Percentiles rank a stretch among this genome's conserved stretches.
Evolutionary conservation across 768 basidiomycete genomes (phyloP).

Genomic region (Xerocomellus chrysenteron): DNA sequence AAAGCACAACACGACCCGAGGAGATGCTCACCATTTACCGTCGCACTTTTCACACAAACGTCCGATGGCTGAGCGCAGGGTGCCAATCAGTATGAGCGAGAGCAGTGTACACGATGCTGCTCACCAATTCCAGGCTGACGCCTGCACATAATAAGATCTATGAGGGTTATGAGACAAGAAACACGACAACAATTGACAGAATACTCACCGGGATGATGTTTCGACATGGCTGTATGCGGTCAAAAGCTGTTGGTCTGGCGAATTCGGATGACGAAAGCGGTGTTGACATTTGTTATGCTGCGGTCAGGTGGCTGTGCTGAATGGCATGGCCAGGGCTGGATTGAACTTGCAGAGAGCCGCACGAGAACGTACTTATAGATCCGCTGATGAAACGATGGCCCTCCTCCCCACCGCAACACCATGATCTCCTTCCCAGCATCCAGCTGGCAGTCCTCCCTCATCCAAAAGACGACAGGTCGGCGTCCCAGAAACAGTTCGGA

Average conservation of each 20-base stretch:
- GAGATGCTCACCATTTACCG: conserved; percentile 85
- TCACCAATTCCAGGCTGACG: conserved; percentile 95
- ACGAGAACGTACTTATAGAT: conserved; percentile 2
- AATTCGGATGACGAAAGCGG: conserved; percentile 1
- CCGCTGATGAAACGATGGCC: conserved; percentile 6
- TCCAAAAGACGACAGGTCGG: conserved; percentile 17
- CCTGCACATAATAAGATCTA: conserved; percentile 98
- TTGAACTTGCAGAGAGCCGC: not conserved
- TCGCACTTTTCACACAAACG: conserved; percentile 99
- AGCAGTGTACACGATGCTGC: conserved; percentile 22
- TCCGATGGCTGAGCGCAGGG: conserved; percentile 71
- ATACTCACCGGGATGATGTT: conserved; percentile 78
- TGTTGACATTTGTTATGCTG: conserved; percentile 15
- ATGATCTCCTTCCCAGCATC: conserved; percentile 35
- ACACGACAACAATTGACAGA: not conserved
- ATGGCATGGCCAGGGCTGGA: not conserved
- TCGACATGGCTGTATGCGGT: conserved; percentile 60
- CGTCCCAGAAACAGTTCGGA: conserved; percentile 10
- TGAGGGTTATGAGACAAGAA: not conserved
- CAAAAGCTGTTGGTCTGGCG: not conserved
- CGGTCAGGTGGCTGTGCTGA: conserved; percentile 15
- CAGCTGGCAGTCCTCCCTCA: conserved; percentile 30
- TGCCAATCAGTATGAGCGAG: conserved; percentile 8
- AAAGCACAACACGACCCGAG: not conserved
- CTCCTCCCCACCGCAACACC: not conserved